phyloP scores from a whole-genome alignment of 2,329 filamentous ascomycete genomes.

The Claviceps sp. region DNA sequence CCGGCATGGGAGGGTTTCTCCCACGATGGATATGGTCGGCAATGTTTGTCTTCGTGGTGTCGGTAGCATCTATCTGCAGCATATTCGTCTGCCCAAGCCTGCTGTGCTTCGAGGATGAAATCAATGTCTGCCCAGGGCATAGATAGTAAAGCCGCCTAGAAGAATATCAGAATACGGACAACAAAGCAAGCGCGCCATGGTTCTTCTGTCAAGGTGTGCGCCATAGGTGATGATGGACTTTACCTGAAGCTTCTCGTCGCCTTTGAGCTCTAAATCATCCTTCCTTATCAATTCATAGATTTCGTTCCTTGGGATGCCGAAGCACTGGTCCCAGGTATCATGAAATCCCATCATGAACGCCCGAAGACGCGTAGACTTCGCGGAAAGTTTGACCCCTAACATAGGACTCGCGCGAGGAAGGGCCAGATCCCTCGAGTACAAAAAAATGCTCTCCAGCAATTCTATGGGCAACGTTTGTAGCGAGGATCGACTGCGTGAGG shows the following conservation, averaged over 20 bases:
- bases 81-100: slow-evolving; percentile 30
- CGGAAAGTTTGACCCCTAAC: slow-evolving; percentile 33
- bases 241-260: slow-evolving; percentile 32
- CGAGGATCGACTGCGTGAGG: slow-evolving; percentile 12
- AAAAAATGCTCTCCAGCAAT: slow-evolving; percentile 38
- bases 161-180: not conserved
- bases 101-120: slow-evolving; percentile 33
- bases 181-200: not conserved
- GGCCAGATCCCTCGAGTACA: slow-evolving; percentile 34
- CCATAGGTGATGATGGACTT: slow-evolving; percentile 6
- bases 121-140: slow-evolving; percentile 31
- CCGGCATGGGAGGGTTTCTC: no score
- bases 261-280: slow-evolving; percentile 9
- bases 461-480: slow-evolving; percentile 34
- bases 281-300: not conserved
- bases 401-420: slow-evolving; percentile 28
- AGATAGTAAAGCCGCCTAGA: slow-evolving; percentile 29
- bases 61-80: slow-evolving; percentile 21
- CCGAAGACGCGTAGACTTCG: slow-evolving; percentile 22
- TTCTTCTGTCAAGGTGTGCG: not conserved
- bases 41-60: slow-evolving; percentile 9
- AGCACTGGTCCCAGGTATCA: slow-evolving; percentile 25
- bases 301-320: slow-evolving; percentile 11
- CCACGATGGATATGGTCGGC: no score
- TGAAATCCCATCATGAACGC: slow-evolving; percentile 23